Percentiles rank a stretch among this genome's conserved stretches.
Evolutionary conservation across 148 eudicot species (phyloP).

Genomic region (Heliosperma pusillum): DNA sequence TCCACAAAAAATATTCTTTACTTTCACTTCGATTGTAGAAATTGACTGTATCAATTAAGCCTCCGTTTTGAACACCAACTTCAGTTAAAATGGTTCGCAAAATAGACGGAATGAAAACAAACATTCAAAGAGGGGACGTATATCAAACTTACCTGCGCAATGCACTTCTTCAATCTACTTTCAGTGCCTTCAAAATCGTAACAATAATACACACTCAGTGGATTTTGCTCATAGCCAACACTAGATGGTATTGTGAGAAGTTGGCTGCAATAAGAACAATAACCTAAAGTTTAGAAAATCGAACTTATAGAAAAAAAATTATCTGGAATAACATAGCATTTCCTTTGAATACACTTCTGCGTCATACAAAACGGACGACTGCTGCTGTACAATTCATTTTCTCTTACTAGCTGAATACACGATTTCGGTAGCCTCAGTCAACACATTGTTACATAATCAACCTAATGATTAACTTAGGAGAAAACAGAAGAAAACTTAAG

Average conservation of each 20-base stretch:
- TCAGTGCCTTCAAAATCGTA: conserved; percentile 58
- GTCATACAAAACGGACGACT: too few relatives aligned
- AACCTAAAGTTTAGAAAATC: conserved; percentile 3
- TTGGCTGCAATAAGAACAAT: conserved; percentile 41
- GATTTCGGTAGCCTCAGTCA: too few relatives aligned
- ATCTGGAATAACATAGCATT: not conserved
- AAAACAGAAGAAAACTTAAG: too few relatives aligned
- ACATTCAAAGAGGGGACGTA: not conserved
- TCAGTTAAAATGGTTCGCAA: not conserved
- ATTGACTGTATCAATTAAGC: too few relatives aligned
- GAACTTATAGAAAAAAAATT: not conserved
- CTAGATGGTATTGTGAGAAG: conserved; percentile 89
- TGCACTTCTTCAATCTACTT: conserved; percentile 63
- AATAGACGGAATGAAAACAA: not conserved
- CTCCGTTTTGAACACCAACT: not conserved
- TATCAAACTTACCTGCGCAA: conserved; percentile 65
- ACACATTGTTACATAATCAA: too few relatives aligned
- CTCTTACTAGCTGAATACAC: too few relatives aligned
- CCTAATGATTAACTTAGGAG: too few relatives aligned
- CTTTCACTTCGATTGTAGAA: too few relatives aligned
- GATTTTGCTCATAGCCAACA: conserved; percentile 91
- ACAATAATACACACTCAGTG: conserved; percentile 86
- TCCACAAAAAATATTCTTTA: too few relatives aligned
- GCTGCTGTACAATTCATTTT: too few relatives aligned
- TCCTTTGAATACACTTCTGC: too few relatives aligned